phyloP scores from a whole-genome alignment of 129 eudicot genomes.

The Escallonia rubra region DNA sequence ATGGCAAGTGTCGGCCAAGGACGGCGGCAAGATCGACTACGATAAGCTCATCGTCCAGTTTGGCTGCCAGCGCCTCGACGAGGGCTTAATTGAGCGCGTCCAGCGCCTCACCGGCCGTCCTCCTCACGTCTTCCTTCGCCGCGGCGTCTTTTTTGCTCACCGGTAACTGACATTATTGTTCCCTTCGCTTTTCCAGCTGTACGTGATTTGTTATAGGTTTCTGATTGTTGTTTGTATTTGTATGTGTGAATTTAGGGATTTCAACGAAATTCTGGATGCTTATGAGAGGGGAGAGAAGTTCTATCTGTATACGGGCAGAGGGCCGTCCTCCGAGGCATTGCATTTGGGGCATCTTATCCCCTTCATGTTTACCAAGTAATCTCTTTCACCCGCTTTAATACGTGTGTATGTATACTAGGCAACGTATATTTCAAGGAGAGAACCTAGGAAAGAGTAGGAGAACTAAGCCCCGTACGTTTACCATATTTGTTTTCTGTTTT shows the following conservation, averaged over 20 bases:
- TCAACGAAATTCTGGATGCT: constrained; percentile 72
- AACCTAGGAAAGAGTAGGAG: too few relatives aligned
- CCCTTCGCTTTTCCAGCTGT: neutral
- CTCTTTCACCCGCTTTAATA: neutral
- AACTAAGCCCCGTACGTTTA: too few relatives aligned
- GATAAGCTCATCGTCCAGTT: constrained; percentile 79
- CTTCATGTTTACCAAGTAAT: constrained; percentile 94
- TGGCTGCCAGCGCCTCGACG: constrained; percentile 83
- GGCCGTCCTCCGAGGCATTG: constrained; percentile 85
- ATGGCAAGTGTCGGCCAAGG: constrained; percentile 70
- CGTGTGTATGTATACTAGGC: too few relatives aligned
- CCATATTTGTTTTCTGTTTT: too few relatives aligned
- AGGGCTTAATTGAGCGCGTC: constrained; percentile 57
- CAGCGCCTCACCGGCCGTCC: constrained; percentile 61
- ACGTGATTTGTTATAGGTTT: neutral
- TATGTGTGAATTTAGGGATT: constrained; percentile 34
- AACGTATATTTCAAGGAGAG: too few relatives aligned
- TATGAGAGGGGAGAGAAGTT: constrained; percentile 86
- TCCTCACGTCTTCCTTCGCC: constrained; percentile 88
- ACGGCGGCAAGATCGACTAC: constrained; percentile 80
- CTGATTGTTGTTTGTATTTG: neutral
- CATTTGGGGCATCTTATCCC: constrained; percentile 93
- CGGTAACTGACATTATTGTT: constrained; percentile 17
- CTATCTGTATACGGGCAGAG: constrained; percentile 86
- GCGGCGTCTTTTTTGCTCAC: constrained; percentile 94